Evolutionary conservation across 805 yeast genomes (phyloP), one percentile per base, ranked within the genome.

Genomic region (Clavispora phyllophila): DNA sequence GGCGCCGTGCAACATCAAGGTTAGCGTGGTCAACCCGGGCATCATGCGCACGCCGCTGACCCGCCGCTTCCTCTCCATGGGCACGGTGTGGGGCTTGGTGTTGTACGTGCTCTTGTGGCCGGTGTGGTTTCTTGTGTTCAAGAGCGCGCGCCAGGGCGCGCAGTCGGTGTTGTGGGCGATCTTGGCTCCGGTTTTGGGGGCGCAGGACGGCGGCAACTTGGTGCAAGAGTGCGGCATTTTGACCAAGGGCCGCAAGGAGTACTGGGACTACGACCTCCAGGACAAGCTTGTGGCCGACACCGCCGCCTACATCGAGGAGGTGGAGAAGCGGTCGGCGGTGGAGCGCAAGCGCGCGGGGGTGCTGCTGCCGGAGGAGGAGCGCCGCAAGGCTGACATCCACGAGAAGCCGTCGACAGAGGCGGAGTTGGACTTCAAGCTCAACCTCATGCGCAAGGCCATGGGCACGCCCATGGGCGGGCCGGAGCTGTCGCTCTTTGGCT

Each of bases 1-100:
- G 37, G 78, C 82, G 18, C 84, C 87, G 2, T 72, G 76, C 56
- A 86, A 84, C 53, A 79, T 87, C 19, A 75, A 82, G 39, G 75
- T 88, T 18, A 76, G 83, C 44, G 56, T 88, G 42, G 93, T 87
- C 5, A 93, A 93, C 57, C 98, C 99, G 0, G 99, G 99, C 1
- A 53, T 90, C 27, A 86, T 87, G 84, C 75, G 98, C 51, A 81
- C 96, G 2, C 87, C 96, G 2, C 79, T 95, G 20, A 82, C 91
- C 31, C 79, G 93, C 51, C 75, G 96, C 43, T 78, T 82, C 27
- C 44, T 88, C 5, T 79, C 93, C 15, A 75, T 86, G 65, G 97
- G 98, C 1, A 70, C 87, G 0, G 52, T 91, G 3, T 53, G 70
- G 50, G 82, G 87, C 3, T 47, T 89, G 4, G 9, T 87, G 0